These are phyloP conservation scores for Yarrowia osloensis DNA, from an alignment of 805 yeast species.

Conservation along the genomic window DNA sequence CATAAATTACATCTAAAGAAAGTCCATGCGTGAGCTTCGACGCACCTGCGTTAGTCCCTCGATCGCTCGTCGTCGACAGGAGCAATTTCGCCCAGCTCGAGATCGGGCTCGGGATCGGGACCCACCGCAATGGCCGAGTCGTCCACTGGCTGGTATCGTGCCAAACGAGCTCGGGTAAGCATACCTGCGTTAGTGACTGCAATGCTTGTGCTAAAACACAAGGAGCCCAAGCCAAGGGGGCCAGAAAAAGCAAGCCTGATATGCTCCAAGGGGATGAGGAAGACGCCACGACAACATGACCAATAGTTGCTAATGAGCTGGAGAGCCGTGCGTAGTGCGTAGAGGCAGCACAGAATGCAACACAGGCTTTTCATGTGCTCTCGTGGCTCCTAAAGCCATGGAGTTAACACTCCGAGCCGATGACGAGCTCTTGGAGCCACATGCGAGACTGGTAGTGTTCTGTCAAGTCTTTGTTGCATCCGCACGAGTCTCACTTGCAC, in stretches of 20 bases:
- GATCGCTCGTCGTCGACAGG: neutral
- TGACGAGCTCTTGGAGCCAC: too few relatives aligned
- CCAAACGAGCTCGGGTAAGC: constrained; percentile 37
- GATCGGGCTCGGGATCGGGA: constrained; percentile 23
- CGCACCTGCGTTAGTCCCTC: neutral
- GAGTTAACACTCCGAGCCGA: neutral
- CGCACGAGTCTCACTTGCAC: neutral
- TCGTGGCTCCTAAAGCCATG: neutral
- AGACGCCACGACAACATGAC: neutral
- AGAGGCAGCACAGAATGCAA: too few relatives aligned
- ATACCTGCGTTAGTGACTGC: constrained; percentile 33
- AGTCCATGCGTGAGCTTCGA: too few relatives aligned
- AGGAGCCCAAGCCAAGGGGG: neutral
- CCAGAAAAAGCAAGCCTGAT: neutral
- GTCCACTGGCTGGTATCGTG: constrained; percentile 28
- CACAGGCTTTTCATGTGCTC: too few relatives aligned
- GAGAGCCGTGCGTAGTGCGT: too few relatives aligned
- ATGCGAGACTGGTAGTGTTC: neutral
- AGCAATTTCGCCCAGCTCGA: constrained; percentile 2
- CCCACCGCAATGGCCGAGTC: constrained; percentile 15
- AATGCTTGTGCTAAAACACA: neutral
- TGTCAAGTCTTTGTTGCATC: neutral
- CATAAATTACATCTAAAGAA: neutral
- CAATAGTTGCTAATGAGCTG: neutral
- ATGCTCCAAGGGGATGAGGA: neutral